phyloP scores from a whole-genome alignment of 2,329 filamentous ascomycete genomes.

The Malbranchea zuffiana region DNA sequence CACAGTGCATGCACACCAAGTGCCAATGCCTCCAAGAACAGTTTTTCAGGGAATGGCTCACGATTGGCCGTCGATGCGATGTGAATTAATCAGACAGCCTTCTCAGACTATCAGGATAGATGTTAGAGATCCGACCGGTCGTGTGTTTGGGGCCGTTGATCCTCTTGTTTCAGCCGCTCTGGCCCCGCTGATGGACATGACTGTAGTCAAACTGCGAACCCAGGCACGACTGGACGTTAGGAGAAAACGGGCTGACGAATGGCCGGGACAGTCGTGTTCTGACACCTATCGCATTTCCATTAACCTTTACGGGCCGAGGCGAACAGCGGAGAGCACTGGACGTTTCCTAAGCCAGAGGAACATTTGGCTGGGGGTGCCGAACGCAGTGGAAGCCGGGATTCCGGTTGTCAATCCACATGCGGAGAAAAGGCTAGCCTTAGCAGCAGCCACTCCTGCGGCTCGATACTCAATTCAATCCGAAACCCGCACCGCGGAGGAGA shows the following conservation, averaged over 20 bases:
- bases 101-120: slow-evolving; percentile 53
- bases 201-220: slow-evolving; percentile 54
- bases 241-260: slow-evolving; percentile 52
- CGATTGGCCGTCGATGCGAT: slow-evolving; percentile 64
- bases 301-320: slow-evolving; percentile 67
- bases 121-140: slow-evolving; percentile 59
- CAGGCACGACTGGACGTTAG: slow-evolving; percentile 60
- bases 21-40: slow-evolving; percentile 50
- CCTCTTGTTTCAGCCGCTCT: slow-evolving; percentile 54
- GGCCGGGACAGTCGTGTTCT: slow-evolving; percentile 52
- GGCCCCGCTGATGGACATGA: slow-evolving; percentile 60
- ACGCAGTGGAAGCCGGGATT: slow-evolving; percentile 55
- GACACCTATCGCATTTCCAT: slow-evolving; percentile 54
- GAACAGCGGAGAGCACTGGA: slow-evolving; percentile 55
- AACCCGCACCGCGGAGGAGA: slow-evolving; percentile 67
- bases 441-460: slow-evolving; percentile 17
- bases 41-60: slow-evolving; percentile 42
- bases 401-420: slow-evolving; percentile 68
- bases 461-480: slow-evolving; percentile 27
- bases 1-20: slow-evolving; percentile 53
- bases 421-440: slow-evolving; percentile 32
- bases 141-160: slow-evolving; percentile 69
- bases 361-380: slow-evolving; percentile 56
- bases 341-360: slow-evolving; percentile 54
- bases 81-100: slow-evolving; percentile 52